Evolutionary conservation across 306 rosid species (phyloP), one percentile per base, ranked within the genome.

Genomic region (Ochetophila trinervis): DNA sequence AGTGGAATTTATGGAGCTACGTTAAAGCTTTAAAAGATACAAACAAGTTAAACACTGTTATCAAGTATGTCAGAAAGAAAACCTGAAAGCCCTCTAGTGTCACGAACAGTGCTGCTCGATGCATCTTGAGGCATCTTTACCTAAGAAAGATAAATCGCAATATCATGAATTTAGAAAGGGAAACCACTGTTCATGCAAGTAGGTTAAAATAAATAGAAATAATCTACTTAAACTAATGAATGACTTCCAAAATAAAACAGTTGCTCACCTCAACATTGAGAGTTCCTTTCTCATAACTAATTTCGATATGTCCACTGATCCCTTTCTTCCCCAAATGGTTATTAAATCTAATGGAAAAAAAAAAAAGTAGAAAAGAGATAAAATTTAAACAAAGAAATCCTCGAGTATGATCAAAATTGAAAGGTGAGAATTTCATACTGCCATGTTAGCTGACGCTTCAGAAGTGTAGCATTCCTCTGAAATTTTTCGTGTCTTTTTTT

Each of bases 51-150:
- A 22, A 62, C 55, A 15, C 36, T 45, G 55, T 45, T 55, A 36
- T 10, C n/a, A 18, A 55, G 20, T 44, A 21, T 17, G 22, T 17
- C 4, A 51, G 32, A 60, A 76, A 70, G 53, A 67, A 16, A 70
- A 90, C 99, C 97, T 86, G 99, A 93, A 69, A 93, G 94, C 68
- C 98, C 97, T 68, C 87, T 69, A 12, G 92, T 89, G 63, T 93
- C 98, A 13, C 78, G 87, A 65, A 93, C 94, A 52, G 87, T 70
- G 70, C 67, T 81, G 75, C 86, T 82, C 23, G 98, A 87, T 66
- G 96, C 86, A 79, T 93, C 96, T 72, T 93, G 98, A 65, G 98
- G 98, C 96, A 93, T 86, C 68, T 90, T 91, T 67, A 93, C 91
- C 98, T 93, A 51, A 14, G 48, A 74, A 71, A 67, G 40, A 60